Evolutionary conservation across 164 flowering plant species (phyloP).

Genomic region (Magnolia changhungtana): DNA sequence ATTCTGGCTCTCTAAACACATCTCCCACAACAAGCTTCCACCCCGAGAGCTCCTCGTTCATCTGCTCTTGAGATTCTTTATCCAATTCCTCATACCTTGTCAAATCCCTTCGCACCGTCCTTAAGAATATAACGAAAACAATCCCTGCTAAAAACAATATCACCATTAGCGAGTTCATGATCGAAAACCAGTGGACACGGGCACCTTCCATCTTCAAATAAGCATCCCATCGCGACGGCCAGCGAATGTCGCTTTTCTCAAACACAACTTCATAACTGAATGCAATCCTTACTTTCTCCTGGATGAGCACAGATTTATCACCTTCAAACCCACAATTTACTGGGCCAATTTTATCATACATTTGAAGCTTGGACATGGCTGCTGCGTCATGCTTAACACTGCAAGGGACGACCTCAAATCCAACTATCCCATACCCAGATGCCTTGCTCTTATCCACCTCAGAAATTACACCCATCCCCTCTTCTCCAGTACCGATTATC

Average conservation of each 20-base stretch:
- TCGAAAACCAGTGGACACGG: conserved; percentile 60
- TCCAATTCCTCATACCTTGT: conserved; percentile 55
- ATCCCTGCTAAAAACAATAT: conserved; percentile 54
- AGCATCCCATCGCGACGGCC: conserved; percentile 67
- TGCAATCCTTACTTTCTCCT: conserved; percentile 21
- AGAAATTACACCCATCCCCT: conserved; percentile 40
- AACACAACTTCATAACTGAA: conserved; percentile 56
- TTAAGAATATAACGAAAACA: conserved; percentile 50
- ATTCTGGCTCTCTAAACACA: conserved; percentile 49
- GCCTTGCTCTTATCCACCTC: conserved; percentile 33
- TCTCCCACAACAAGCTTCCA: conserved; percentile 76
- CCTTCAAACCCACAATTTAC: conserved; percentile 7
- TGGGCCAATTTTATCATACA: conserved; percentile 8
- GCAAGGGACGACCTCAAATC: conserved; percentile 56
- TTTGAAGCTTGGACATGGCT: conserved; percentile 25
- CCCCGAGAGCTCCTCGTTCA: conserved; percentile 72
- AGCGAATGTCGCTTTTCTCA: conserved; percentile 40
- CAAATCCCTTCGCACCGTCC: conserved; percentile 38
- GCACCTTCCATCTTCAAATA: conserved; percentile 61
- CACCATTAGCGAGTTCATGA: conserved; percentile 57
- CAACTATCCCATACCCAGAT: conserved; percentile 53
- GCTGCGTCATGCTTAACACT: conserved; percentile 43
- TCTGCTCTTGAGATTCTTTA: conserved; percentile 69
- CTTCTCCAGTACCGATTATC: conserved; percentile 54
- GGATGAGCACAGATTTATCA: conserved; percentile 19